Evolutionary conservation across 2,329 filamentous ascomycete species (phyloP), one percentile per base, ranked within the genome.

Genomic region (Aspergillaceae sp.): DNA sequence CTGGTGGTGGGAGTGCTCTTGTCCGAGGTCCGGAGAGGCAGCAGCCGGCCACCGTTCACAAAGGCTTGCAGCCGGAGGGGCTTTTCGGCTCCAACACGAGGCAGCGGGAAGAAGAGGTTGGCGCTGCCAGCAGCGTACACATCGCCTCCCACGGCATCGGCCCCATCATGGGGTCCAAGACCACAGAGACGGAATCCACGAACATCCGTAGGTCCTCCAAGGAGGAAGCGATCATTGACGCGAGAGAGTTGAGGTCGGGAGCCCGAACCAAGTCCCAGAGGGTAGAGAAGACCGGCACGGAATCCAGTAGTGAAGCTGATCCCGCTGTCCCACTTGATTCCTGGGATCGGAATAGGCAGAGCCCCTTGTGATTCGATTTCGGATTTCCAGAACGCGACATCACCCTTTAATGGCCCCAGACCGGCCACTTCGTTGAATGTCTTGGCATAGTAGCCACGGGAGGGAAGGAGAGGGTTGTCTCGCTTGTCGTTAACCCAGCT

Each of bases 371-470:
- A 74, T 66, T 97, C 91, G 10, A 91, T 59, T 65, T 97, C 90
- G n/a, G 83, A 82, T 69, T 95, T 98, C 65, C 82, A 87, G 66
- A 96, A 97, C n/a, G 86, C 83, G 1, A 95, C 89, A 58, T 97
- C 92, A 35, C 92, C 92, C 51, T 79, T 80, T 11, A 98, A 72
- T 0, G 85, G 82, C 0, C 91, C 89, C 66, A 85, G 82, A 7
- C 92, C 91, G 2, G 92, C 91, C n/a, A 97, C 65, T 61, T 97
- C 91, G 29, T 85, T 79, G 27, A 82, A 74, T 0, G 85, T 81
- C 63, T 88, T 89, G 29, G 91, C 59, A 55, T 94, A 78, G 65
- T 91, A 92, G 29, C 92, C 92, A 47, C 77, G 76, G 48, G 84
- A 84, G 0, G 92, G 90, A 5, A 98, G 77, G 62, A 94, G 82